Conservation (phyloP, 164 flowering plant species). For the Nelumbo lutea region DNA sequence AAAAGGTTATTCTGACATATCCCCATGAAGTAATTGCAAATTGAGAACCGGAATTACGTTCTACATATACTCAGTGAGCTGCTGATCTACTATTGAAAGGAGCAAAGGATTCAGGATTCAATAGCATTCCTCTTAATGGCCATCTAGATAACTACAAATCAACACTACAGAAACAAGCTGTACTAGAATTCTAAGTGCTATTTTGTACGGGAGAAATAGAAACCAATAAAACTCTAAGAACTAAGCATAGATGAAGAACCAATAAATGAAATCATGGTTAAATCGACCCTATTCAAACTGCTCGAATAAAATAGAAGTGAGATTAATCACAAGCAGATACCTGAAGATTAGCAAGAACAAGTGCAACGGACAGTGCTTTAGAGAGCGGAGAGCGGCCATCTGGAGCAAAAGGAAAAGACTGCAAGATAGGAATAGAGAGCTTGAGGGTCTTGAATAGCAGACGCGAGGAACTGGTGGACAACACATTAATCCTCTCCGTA, state of each 20-base stretch:
- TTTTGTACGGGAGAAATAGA: not conserved
- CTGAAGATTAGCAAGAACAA: conserved; percentile 88
- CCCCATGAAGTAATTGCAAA: no score
- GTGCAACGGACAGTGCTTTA: conserved; percentile 61
- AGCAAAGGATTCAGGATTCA: no score
- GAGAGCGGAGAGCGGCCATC: conserved; percentile 78
- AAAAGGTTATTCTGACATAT: no score
- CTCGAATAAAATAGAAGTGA: not conserved
- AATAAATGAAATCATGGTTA: not conserved
- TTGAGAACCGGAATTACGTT: no score
- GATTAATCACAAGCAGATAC: conserved; percentile 21
- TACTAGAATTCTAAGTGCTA: not conserved
- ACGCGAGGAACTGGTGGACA: conserved; percentile 56
- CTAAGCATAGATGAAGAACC: not conserved
- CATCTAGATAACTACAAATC: no score
- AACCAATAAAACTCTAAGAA: not conserved
- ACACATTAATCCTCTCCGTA: conserved; percentile 60
- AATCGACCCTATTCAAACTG: not conserved
- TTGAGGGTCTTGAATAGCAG: conserved; percentile 77
- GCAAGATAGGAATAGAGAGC: conserved; percentile 79
- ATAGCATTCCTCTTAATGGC: no score
- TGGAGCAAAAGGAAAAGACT: conserved; percentile 46
- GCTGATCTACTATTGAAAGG: no score
- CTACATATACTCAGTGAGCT: no score
- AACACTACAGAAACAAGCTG: no score